phyloP scores from a whole-genome alignment of 2,329 filamentous ascomycete species.

The Xylaria digitata region DNA sequence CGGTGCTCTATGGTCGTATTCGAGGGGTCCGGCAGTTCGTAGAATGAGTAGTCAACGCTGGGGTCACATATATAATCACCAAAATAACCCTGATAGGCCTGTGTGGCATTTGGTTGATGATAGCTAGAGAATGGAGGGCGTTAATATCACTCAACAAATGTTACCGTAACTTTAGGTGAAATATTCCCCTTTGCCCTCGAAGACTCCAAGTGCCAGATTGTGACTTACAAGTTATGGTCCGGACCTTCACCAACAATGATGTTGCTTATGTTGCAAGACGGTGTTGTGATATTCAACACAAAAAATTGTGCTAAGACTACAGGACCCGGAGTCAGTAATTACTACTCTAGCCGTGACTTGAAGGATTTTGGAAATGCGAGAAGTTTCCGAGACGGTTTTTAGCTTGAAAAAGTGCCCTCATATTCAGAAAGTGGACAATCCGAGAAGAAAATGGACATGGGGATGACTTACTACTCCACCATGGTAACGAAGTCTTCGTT shows the following conservation, averaged over 20 bases:
- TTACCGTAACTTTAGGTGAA: not conserved
- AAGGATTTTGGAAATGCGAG: too few species aligned
- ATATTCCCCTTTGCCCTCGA: not conserved
- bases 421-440: too few species aligned
- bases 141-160: not conserved
- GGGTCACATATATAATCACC: constrained; percentile 32
- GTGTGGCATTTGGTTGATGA: constrained; percentile 31
- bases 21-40: constrained; percentile 20
- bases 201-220: not conserved
- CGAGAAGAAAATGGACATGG: too few species aligned
- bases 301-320: constrained; percentile 21
- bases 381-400: too few species aligned
- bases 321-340: too few species aligned
- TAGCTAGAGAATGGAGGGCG: constrained; percentile 12
- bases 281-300: constrained; percentile 29
- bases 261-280: constrained; percentile 32
- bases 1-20: constrained; percentile 29
- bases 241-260: constrained; percentile 33
- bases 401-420: too few species aligned
- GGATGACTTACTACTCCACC: constrained; percentile 20
- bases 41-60: constrained; percentile 22
- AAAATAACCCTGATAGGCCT: constrained; percentile 35
- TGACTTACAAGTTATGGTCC: constrained; percentile 29
- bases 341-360: too few species aligned
- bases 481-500: constrained; percentile 20